Evolutionary conservation across 371 early-diverging fungal genomes (phyloP).

Genomic region (Apophysomyces trapeziformis): DNA sequence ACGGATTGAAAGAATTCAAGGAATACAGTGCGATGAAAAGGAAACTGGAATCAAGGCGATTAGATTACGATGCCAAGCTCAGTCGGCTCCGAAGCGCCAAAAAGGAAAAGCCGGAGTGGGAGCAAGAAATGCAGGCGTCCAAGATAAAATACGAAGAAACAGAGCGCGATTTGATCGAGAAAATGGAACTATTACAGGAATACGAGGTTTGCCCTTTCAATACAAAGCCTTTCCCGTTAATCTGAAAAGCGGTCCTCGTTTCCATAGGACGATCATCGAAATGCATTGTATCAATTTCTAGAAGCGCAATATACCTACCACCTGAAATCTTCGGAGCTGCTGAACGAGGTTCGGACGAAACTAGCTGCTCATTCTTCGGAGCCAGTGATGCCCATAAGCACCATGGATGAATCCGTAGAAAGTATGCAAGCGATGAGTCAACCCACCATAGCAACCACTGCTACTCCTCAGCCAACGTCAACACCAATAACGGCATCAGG

Average conservation of each 20-base stretch:
- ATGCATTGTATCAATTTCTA: slow-evolving; percentile 56
- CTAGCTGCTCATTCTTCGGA: background rate
- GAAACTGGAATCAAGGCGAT: slow-evolving; percentile 86
- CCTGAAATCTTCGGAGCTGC: slow-evolving; percentile 44
- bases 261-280: slow-evolving; percentile 57
- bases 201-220: slow-evolving; percentile 56
- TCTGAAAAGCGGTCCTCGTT: background rate
- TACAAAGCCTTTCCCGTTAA: too few species aligned
- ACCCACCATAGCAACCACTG: too few species aligned
- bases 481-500: too few species aligned
- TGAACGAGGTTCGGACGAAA: slow-evolving; percentile 31
- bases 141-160: slow-evolving; percentile 93
- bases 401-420: background rate
- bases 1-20: slow-evolving; percentile 60
- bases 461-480: too few species aligned
- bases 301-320: slow-evolving; percentile 65
- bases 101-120: slow-evolving; percentile 88
- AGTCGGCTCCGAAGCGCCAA: slow-evolving; percentile 84
- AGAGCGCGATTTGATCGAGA: slow-evolving; percentile 63
- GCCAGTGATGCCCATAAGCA: background rate
- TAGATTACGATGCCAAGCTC: slow-evolving; percentile 92
- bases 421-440: too few species aligned
- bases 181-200: slow-evolving; percentile 72
- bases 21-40: slow-evolving; percentile 71
- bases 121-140: slow-evolving; percentile 88